These are phyloP conservation scores for Solanum ahanhuiri DNA, from an alignment of 257 asterid species.

Conservation along the genomic window DNA sequence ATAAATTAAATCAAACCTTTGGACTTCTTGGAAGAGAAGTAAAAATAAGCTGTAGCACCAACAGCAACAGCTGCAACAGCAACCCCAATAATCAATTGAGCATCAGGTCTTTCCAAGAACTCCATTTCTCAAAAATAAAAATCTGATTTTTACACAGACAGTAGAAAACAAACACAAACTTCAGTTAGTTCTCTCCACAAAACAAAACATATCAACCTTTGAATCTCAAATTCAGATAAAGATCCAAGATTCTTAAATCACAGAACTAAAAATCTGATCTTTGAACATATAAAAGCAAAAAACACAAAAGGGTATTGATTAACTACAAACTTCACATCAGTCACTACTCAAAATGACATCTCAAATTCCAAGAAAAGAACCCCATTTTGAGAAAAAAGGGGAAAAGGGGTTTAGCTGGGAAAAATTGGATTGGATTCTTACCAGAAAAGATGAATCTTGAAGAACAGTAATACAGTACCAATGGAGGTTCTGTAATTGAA, in stretches of 20 bases:
- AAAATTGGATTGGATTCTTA: background rate
- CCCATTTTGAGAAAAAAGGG: background rate
- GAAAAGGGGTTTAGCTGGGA: background rate
- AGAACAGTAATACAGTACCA: background rate
- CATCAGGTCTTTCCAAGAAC: constrained; percentile 60
- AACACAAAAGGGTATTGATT: background rate
- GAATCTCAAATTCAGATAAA: background rate
- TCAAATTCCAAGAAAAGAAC: background rate
- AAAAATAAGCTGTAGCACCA: constrained; percentile 45
- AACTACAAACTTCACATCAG: background rate
- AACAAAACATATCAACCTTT: background rate
- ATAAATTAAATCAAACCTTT: constrained; percentile 36
- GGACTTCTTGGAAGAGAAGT: constrained; percentile 60
- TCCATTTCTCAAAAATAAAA: constrained; percentile 35
- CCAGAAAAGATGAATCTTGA: background rate
- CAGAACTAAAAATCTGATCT: background rate
- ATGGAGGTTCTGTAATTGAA: background rate
- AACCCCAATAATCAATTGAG: constrained; percentile 48
- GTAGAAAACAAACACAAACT: background rate
- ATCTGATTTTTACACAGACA: background rate
- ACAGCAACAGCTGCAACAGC: constrained; percentile 57
- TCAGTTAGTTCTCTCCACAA: background rate
- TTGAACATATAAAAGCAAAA: background rate
- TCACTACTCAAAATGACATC: background rate
- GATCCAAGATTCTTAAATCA: background rate